Base-by-base conservation (phyloP, 768 basidiomycete species). In the Suillus americanus region DNA sequence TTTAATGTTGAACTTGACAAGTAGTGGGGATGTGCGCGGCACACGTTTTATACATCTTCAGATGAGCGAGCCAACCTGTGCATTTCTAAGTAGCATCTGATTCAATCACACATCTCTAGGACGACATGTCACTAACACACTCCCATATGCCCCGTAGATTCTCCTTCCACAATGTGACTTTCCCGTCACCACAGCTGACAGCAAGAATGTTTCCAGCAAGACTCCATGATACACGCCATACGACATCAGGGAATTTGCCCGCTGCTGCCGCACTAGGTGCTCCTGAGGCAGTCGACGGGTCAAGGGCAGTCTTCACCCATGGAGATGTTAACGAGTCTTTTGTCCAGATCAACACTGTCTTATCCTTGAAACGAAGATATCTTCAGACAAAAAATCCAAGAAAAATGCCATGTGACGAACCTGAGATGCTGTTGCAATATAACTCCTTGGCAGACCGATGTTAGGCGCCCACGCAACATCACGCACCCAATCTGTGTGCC, bases 401-500 rank as follows among this genome's bases (percentile, higher is more conserved):
- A 37, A 7, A 50, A 20, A 38, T 30, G 5, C 1, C 33, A 16
- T 43, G 8, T 7, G 23, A 71, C 82, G 56, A 60, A 88, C 87
- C 80, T 98, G 96, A 0, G 94, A 95, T 0, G 95, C 95, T 2
- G 95, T 96, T 7, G 97, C 97, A 66, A 99, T 94, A 78, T 98
- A 98, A 73, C 89, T 91, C 66, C 95, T 85, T 0, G 97, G 94
- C 18, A 99, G 83, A 0, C 97, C 97, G 67, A 98, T 96, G 69
- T 94, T 97, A 0, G 97, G 97, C 1, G 96, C 96, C 95, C 96
- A 99, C 0, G 97, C 94, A n/a, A 98, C 96, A 74, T 99, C 97
- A 55, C 97, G 85, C 25, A 99, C 96, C 97, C 97, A 99, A 76
- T 99, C 97, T 0, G 90, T 86, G 76, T 99, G 97, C 0, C 94